phyloP scores from a whole-genome alignment of 164 flowering plant genomes.

The Hamamelis virginiana region DNA sequence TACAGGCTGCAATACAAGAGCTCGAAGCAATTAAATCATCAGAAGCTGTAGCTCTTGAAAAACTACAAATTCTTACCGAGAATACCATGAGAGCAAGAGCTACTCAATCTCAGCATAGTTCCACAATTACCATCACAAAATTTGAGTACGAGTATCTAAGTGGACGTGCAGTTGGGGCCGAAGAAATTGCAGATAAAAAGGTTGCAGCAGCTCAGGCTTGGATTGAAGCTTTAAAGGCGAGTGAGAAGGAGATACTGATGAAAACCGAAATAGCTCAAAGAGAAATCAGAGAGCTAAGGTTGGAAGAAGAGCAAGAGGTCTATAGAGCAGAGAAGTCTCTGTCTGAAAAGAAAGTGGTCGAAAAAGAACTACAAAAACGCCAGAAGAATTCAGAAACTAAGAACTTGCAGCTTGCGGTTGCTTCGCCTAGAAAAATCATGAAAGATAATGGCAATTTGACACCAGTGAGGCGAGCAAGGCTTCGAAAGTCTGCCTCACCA shows the following conservation, averaged over 20 bases:
- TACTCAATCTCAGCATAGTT: conserved; percentile 37
- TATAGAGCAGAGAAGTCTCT: conserved; percentile 29
- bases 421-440: conserved; percentile 31
- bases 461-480: conserved; percentile 46
- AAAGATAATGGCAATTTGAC: conserved; percentile 31
- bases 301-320: conserved; percentile 45
- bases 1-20: conserved; percentile 58
- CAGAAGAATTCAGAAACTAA: conserved; percentile 20
- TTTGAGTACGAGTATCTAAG: conserved; percentile 81
- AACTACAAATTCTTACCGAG: conserved; percentile 45
- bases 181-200: conserved; percentile 78
- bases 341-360: conserved; percentile 31
- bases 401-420: conserved; percentile 15
- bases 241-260: conserved; percentile 67
- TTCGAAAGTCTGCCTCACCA: conserved; percentile 47
- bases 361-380: conserved; percentile 28
- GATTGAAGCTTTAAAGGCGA: conserved; percentile 72
- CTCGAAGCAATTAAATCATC: conserved; percentile 57
- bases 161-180: conserved; percentile 59
- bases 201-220: conserved; percentile 88
- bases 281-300: conserved; percentile 39
- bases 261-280: conserved; percentile 43
- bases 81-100: conserved; percentile 51
- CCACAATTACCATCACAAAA: conserved; percentile 65
- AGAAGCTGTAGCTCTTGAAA: conserved; percentile 64